Evolutionary conservation across 345 rosid species (phyloP), one percentile per base, ranked within the genome.

Genomic region (Hibiscus syriacus): DNA sequence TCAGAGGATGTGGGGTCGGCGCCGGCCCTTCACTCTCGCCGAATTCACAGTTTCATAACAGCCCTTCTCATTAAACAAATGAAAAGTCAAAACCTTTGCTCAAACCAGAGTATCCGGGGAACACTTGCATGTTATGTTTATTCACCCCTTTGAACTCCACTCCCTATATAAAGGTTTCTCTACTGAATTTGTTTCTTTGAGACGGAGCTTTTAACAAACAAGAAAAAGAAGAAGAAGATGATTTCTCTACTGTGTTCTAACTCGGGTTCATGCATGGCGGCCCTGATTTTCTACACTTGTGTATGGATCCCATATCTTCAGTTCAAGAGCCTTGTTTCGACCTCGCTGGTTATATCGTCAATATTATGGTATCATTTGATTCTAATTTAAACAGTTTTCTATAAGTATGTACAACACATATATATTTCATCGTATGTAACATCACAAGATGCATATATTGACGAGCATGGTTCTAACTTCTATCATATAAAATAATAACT

Each of bases 11-110:
- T 69, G 76, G 78, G 82, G 90, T 80, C 87, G 85, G 92, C 82
- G 88, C 88, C 87, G 85, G 80, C 92, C 87, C 77, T 55, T 71
- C 74, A 34, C 19, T 73, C 67, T 64, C 64, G 73, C 76, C 76
- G 76, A 64, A 53, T 68, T 73, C 73, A 58, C 32, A 34, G 76
- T 60, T 68, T 70, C 66, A 68, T 56, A 22, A 62, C 50, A 32
- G 46, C 72, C 23, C 59, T 13, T 45, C 3, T 45, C 14, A 66
- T 4, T 3, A 2, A 20, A 69, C 45, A 27, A 32, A 23, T 26
- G 25, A 25, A 62, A 63, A 64, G 67, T 64, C 67, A 64, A 63
- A 50, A 25, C n/a, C 54, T 14, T 43, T 43, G 22, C 34, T 25
- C 29, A 5, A n/a, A n/a, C n/a, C n/a, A n/a, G 30, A 66, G 27